These are phyloP conservation scores for Pilatotrama ljubarskyi DNA, from an alignment of 768 basidiomycete genomes.

Conservation along the genomic window DNA sequence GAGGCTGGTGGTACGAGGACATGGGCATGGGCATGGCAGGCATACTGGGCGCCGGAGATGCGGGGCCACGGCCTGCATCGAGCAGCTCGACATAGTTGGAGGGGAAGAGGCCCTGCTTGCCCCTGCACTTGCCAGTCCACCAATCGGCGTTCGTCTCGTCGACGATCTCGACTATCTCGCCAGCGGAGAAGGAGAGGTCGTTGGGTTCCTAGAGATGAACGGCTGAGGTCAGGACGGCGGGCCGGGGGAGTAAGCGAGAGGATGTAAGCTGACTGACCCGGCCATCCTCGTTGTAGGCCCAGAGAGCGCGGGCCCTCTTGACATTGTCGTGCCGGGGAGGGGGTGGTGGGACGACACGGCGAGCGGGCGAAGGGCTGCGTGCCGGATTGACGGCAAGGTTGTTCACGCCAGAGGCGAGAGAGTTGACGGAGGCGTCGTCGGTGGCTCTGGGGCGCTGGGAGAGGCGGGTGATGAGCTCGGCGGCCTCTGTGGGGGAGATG, in stretches of 20 bases:
- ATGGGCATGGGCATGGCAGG: constrained; percentile 11
- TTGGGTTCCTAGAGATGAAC: constrained; percentile 55
- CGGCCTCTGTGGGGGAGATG: constrained; percentile 42
- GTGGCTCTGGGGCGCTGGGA: constrained; percentile 23
- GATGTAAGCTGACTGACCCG: constrained; percentile 35
- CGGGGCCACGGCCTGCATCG: constrained; percentile 22
- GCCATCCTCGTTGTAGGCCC: constrained; percentile 67
- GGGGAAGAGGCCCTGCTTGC: constrained; percentile 76
- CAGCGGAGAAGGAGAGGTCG: constrained; percentile 76
- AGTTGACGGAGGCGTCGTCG: not conserved
- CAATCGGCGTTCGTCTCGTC: constrained; percentile 84
- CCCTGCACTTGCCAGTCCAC: constrained; percentile 75
- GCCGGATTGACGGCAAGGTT: constrained; percentile 20
- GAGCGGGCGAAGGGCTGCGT: constrained; percentile 17
- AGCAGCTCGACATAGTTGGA: constrained; percentile 71
- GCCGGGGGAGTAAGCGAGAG: not conserved
- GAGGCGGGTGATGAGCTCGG: constrained; percentile 42
- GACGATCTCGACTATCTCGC: constrained; percentile 77
- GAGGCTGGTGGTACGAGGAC: constrained; percentile 15
- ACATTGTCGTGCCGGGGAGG: constrained; percentile 18
- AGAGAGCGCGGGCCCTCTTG: constrained; percentile 54
- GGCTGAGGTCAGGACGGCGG: not conserved
- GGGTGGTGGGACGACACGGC: constrained; percentile 22
- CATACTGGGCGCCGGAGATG: constrained; percentile 20
- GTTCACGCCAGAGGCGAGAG: constrained; percentile 20